Evolutionary conservation across 1,284 basidiomycete species (phyloP).

Genomic region (Rhodotorula sp.): DNA sequence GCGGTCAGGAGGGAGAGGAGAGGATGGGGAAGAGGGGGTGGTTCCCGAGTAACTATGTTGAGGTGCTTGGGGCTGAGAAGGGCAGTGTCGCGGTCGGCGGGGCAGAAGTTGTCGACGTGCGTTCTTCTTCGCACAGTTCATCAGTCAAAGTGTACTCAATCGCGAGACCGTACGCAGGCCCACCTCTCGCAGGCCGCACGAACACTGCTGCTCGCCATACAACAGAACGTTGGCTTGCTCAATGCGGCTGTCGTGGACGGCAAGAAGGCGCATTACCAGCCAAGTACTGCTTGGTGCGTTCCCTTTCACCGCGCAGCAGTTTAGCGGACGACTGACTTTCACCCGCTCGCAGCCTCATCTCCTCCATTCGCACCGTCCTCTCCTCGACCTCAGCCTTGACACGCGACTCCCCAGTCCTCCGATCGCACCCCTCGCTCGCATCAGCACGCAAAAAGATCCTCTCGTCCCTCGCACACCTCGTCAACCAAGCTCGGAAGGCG

Average conservation of each 20-base stretch:
- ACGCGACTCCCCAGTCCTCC: slow-evolving; percentile 72
- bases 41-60: slow-evolving; percentile 79
- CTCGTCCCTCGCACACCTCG: slow-evolving; percentile 75
- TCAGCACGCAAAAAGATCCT: slow-evolving; percentile 79
- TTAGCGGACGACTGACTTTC: not conserved
- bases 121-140: too few species aligned
- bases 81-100: not conserved
- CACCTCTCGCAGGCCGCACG: slow-evolving; percentile 6
- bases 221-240: slow-evolving; percentile 79
- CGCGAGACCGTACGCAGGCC: not conserved
- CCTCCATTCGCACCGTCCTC: slow-evolving; percentile 86
- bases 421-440: slow-evolving; percentile 64
- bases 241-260: slow-evolving; percentile 76
- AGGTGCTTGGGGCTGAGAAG: slow-evolving; percentile 4
- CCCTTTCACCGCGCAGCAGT: too few species aligned
- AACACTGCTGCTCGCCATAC: slow-evolving; percentile 59
- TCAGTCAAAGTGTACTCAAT: too few species aligned
- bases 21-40: slow-evolving; percentile 64
- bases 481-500: slow-evolving; percentile 75
- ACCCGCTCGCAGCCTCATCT: slow-evolving; percentile 62
- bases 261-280: slow-evolving; percentile 74
- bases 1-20: not conserved
- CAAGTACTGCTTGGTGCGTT: slow-evolving; percentile 56
- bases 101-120: not conserved
- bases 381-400: slow-evolving; percentile 79